A percentile compares a stretch with the other conserved stretches of the same genome.
phyloP scores from a whole-genome alignment of 495 filamentous ascomycete genomes.

The Penicillium cataractarum region DNA sequence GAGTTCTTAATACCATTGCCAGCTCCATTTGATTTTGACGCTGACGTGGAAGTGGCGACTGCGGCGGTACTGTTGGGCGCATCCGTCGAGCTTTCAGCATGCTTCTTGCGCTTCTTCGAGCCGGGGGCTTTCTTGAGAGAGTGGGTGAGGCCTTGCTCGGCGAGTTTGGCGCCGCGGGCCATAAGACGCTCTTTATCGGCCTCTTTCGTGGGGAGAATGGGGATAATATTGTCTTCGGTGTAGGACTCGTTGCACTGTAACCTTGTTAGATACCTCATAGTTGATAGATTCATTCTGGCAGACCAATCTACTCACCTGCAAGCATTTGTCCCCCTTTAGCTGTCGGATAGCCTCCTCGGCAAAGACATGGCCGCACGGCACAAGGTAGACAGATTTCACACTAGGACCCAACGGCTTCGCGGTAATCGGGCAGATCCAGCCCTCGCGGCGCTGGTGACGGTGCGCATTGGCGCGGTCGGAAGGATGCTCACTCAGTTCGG shows the following conservation, averaged over 20 bases:
- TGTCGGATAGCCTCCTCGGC: constrained; percentile 82
- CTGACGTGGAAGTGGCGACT: constrained; percentile 3
- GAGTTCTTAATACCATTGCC: constrained; percentile 77
- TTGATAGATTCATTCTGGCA: background rate
- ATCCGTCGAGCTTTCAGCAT: constrained; percentile 31
- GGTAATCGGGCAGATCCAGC: constrained; percentile 86
- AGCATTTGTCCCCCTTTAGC: constrained; percentile 63
- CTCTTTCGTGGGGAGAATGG: constrained; percentile 73
- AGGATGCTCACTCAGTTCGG: constrained; percentile 37
- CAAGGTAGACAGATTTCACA: constrained; percentile 83
- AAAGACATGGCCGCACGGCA: constrained; percentile 96
- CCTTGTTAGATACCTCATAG: background rate
- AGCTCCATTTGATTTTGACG: constrained; percentile 33
- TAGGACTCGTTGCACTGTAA: constrained; percentile 72
- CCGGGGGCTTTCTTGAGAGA: constrained; percentile 80
- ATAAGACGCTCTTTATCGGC: constrained; percentile 70
- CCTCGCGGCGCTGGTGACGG: constrained; percentile 51
- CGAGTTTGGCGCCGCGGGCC: constrained; percentile 65
- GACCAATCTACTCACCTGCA: constrained; percentile 51
- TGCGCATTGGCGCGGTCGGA: constrained; percentile 31
- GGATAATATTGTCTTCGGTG: constrained; percentile 74
- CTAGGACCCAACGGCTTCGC: constrained; percentile 80
- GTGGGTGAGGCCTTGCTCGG: constrained; percentile 75
- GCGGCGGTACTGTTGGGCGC: constrained; percentile 8
- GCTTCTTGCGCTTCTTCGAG: constrained; percentile 72